These are phyloP conservation scores for Chlamydomonas asymmetrica DNA, from an alignment of 139 green algal genomes.

Conservation along the genomic window DNA sequence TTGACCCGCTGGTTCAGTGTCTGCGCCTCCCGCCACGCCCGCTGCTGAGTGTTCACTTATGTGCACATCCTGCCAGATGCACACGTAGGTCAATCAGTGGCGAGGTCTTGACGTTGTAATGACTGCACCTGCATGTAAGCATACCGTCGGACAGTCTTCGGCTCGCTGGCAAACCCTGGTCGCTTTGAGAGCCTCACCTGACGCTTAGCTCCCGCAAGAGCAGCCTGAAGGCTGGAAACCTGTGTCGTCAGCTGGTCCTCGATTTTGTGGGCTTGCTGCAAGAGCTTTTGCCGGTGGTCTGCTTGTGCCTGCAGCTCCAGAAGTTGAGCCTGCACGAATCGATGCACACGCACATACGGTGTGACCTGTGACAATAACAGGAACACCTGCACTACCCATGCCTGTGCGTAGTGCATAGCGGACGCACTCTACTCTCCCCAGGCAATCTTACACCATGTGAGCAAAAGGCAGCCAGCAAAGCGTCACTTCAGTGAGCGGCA, in stretches of 20 bases:
- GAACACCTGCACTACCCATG: background rate
- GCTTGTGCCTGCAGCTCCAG: constrained; percentile 17
- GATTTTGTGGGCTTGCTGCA: constrained; percentile 27
- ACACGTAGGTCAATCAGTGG: background rate
- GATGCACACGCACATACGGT: too few species aligned
- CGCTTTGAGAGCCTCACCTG: background rate
- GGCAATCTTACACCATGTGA: background rate
- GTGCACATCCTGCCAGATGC: background rate
- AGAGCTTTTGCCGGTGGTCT: constrained; percentile 5
- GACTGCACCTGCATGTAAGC: background rate
- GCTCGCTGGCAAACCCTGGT: background rate
- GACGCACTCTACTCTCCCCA: too few species aligned
- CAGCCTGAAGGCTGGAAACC: constrained; percentile 15
- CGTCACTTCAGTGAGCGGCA: background rate
- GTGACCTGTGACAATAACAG: background rate
- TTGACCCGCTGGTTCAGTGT: too few species aligned
- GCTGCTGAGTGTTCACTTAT: too few species aligned
- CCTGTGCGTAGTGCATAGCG: background rate
- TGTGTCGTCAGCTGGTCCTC: constrained; percentile 28
- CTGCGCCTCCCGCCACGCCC: too few species aligned
- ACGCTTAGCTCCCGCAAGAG: background rate
- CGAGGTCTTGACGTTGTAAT: background rate
- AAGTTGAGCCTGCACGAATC: constrained; percentile 13
- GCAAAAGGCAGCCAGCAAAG: background rate
- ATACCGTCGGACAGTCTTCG: background rate